phyloP scores from a whole-genome alignment of 169 alveolate species.

The Condylostoma magnum region DNA sequence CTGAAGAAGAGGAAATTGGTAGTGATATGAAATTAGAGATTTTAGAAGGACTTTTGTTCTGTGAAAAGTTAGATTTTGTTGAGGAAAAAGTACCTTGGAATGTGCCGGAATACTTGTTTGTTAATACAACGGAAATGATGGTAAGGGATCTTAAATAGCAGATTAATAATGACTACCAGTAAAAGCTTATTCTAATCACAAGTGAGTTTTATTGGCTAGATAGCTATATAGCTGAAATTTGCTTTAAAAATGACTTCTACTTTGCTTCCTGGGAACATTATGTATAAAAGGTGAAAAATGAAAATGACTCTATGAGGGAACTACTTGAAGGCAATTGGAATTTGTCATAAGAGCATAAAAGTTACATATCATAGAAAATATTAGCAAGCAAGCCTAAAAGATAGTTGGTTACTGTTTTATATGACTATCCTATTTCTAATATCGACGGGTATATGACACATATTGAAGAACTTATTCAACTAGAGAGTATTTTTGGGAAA shows the following conservation, averaged over 20 bases:
- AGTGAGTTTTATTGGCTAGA: neutral
- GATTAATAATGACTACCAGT: neutral
- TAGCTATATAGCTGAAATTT: neutral
- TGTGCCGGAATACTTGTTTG: slow-evolving; percentile 6
- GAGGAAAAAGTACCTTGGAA: neutral
- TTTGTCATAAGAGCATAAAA: too few species aligned
- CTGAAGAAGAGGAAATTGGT: slow-evolving; percentile 17
- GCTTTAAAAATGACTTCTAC: neutral
- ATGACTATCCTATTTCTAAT: too few species aligned
- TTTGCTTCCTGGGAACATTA: neutral
- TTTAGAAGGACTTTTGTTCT: slow-evolving; percentile 6
- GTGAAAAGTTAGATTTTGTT: neutral
- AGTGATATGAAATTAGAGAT: slow-evolving; percentile 4
- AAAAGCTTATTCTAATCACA: neutral
- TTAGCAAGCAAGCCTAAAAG: too few species aligned
- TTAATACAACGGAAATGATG: neutral
- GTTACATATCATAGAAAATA: too few species aligned
- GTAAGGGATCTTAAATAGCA: neutral
- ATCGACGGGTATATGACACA: too few species aligned
- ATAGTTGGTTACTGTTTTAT: too few species aligned
- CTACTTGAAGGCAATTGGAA: too few species aligned
- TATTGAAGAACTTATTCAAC: neutral
- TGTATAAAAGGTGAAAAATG: neutral
- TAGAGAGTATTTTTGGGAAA: neutral
- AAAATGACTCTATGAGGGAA: too few species aligned